These are phyloP conservation scores for Fusarium pseudocircinatum DNA, from an alignment of 2,329 filamentous ascomycete species.

Conservation along the genomic window DNA sequence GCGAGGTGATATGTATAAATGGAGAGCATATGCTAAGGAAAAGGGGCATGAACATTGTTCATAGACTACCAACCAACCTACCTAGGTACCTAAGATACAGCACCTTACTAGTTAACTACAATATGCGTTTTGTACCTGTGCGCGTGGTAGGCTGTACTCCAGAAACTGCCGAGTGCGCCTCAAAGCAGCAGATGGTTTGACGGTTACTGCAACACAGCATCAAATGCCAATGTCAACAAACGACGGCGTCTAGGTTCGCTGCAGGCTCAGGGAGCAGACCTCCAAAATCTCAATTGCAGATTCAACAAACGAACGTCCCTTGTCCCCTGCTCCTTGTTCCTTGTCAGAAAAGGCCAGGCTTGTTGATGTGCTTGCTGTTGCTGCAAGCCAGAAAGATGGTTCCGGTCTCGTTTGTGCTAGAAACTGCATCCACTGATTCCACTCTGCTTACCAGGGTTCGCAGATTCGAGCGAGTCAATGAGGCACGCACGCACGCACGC, in stretches of 20 bases:
- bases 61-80: not conserved
- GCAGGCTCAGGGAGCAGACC: slow-evolving; percentile 14
- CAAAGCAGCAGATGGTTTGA: slow-evolving; percentile 2
- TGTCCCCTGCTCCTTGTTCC: slow-evolving; percentile 24
- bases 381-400: slow-evolving; percentile 21
- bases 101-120: not conserved
- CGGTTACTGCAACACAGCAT: slow-evolving; percentile 20
- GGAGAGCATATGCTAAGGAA: not conserved
- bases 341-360: slow-evolving; percentile 28
- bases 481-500: slow-evolving; percentile 16
- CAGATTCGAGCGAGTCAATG: not conserved
- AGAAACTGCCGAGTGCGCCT: slow-evolving; percentile 1
- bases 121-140: slow-evolving; percentile 2
- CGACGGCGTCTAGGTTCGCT: slow-evolving; percentile 13
- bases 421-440: slow-evolving; percentile 41
- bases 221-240: slow-evolving; percentile 22
- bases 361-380: slow-evolving; percentile 36
- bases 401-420: slow-evolving; percentile 18
- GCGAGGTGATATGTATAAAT: not conserved
- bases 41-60: not conserved
- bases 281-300: slow-evolving; percentile 25
- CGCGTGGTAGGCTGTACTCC: not conserved
- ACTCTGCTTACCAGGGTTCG: slow-evolving; percentile 11
- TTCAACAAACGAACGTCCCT: slow-evolving; percentile 10
- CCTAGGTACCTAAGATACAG: not conserved